These are phyloP conservation scores for Juncus inflexus DNA, from an alignment of 176 grass and related monocot genomes.

Conservation along the genomic window DNA sequence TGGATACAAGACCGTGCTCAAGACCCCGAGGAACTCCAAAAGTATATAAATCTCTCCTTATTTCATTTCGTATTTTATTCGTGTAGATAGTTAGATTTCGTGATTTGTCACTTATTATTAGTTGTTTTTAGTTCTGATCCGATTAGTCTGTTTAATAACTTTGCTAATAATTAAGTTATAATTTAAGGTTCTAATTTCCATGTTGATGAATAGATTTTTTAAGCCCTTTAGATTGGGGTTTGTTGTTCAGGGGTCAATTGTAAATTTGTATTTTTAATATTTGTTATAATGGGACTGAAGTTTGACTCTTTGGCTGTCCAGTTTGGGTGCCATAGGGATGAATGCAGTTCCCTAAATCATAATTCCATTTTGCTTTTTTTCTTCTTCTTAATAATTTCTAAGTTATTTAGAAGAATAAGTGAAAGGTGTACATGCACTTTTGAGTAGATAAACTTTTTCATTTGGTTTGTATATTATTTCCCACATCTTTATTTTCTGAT, in stretches of 20 bases:
- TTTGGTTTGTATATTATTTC: too few relatives aligned
- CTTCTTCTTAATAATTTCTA: conserved; percentile 27
- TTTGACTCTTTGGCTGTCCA: conserved; percentile 49
- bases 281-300: conserved; percentile 46
- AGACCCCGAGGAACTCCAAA: conserved; percentile 88
- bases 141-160: not conserved
- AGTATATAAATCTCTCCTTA: conserved; percentile 35
- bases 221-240: not conserved
- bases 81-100: not conserved
- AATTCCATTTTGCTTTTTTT: conserved; percentile 8
- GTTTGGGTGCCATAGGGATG: conserved; percentile 48
- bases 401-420: conserved; percentile 8
- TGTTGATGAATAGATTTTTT: not conserved
- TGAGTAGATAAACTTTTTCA: too few relatives aligned
- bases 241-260: too few relatives aligned
- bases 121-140: not conserved
- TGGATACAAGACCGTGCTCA: conserved; percentile 92
- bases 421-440: conserved; percentile 10
- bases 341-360: conserved; percentile 64
- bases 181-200: not conserved
- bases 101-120: not conserved
- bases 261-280: not conserved
- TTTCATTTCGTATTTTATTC: not conserved
- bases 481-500: not conserved
- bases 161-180: not conserved